Conservation (phyloP, 2,329 filamentous ascomycete species). For the Arachnomyces sp. region DNA sequence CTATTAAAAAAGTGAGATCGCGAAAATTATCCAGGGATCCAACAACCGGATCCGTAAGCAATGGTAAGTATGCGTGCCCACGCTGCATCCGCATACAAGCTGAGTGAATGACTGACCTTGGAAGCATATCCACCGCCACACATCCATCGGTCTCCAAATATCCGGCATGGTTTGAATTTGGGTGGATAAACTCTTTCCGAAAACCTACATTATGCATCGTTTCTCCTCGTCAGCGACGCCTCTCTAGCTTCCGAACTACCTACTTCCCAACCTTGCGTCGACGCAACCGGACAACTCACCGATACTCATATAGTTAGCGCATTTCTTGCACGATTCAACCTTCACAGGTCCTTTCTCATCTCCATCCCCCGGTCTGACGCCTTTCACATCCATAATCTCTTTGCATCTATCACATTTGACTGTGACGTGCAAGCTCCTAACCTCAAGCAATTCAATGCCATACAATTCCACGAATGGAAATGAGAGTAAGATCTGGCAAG, state of each 20-base stretch:
- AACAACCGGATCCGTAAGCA: not conserved
- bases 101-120: slow-evolving; percentile 41
- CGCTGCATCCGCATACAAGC: slow-evolving; percentile 3
- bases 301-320: slow-evolving; percentile 41
- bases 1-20: slow-evolving; percentile 33
- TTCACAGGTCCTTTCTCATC: slow-evolving; percentile 32
- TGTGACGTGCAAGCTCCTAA: slow-evolving; percentile 58
- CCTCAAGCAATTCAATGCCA: slow-evolving; percentile 65
- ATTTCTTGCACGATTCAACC: slow-evolving; percentile 48
- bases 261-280: not conserved
- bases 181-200: slow-evolving; percentile 62
- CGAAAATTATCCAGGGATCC: too few species aligned
- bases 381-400: slow-evolving; percentile 59
- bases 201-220: slow-evolving; percentile 36
- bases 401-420: slow-evolving; percentile 76
- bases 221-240: slow-evolving; percentile 1
- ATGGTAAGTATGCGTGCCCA: not conserved
- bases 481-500: slow-evolving; percentile 66
- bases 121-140: slow-evolving; percentile 65
- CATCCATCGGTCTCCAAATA: slow-evolving; percentile 71
- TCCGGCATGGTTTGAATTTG: slow-evolving; percentile 63
- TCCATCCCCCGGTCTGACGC: slow-evolving; percentile 49
- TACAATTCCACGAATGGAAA: slow-evolving; percentile 71
- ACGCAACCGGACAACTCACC: slow-evolving; percentile 21
- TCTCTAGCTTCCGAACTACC: not conserved